phyloP scores from a whole-genome alignment of 2,329 filamentous ascomycete genomes.

The Talaromyces rugulosus region DNA sequence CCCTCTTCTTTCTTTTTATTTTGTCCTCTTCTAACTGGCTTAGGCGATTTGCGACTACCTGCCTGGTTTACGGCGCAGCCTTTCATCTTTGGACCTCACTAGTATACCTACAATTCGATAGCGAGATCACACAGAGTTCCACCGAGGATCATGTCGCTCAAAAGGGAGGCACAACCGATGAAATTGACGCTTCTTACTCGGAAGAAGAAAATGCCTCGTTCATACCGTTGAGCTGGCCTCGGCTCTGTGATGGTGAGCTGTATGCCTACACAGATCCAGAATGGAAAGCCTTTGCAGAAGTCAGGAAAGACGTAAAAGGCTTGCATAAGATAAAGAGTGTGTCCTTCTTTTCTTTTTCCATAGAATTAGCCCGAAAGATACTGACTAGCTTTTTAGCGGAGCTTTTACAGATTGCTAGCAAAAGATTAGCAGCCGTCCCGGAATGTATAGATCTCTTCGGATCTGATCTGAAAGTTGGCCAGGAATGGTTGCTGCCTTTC shows the following conservation, averaged over 20 bases:
- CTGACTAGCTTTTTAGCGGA: slow-evolving; percentile 33
- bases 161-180: not conserved
- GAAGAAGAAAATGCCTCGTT: slow-evolving; percentile 50
- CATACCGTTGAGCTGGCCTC: slow-evolving; percentile 57
- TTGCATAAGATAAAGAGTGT: slow-evolving; percentile 46
- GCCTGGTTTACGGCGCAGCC: slow-evolving; percentile 28
- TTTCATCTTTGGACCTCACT: slow-evolving; percentile 31
- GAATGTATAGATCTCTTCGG: slow-evolving; percentile 40
- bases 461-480: slow-evolving; percentile 45
- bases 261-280: slow-evolving; percentile 52
- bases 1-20: not conserved
- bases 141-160: slow-evolving; percentile 10
- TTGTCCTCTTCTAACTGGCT: not conserved
- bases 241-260: slow-evolving; percentile 24
- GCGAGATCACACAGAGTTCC: slow-evolving; percentile 18
- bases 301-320: slow-evolving; percentile 52
- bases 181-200: slow-evolving; percentile 11
- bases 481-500: slow-evolving; percentile 58
- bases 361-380: not conserved
- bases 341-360: slow-evolving; percentile 19
- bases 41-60: slow-evolving; percentile 27
- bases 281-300: slow-evolving; percentile 57
- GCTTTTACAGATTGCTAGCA: slow-evolving; percentile 60
- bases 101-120: slow-evolving; percentile 27
- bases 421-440: slow-evolving; percentile 40